Conservation (phyloP, 768 basidiomycete species). For the Xerocomus brunneocitrinus region DNA sequence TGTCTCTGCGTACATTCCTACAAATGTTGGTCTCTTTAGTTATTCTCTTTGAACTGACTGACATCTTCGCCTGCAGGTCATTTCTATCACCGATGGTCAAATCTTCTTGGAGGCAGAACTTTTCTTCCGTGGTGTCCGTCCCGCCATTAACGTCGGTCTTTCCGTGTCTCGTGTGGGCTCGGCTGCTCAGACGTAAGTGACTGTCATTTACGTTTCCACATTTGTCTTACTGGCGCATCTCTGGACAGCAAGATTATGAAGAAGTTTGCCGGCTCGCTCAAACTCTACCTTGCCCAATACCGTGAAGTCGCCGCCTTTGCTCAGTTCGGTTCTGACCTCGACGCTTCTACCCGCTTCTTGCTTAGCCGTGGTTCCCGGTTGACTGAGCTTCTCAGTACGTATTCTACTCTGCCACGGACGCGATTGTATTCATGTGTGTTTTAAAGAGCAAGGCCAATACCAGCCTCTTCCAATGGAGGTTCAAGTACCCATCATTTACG, state of each 20-base stretch:
- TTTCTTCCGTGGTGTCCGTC: slow-evolving; percentile 99
- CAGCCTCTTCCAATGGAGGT: slow-evolving; percentile 91
- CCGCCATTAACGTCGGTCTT: slow-evolving; percentile 99
- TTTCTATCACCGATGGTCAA: slow-evolving; percentile 99
- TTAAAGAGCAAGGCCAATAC: slow-evolving; percentile 94
- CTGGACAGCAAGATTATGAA: slow-evolving; percentile 91
- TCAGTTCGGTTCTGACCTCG: slow-evolving; percentile 99
- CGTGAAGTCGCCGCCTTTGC: slow-evolving; percentile 99
- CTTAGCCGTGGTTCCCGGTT: slow-evolving; percentile 97
- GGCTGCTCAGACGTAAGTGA: slow-evolving; percentile 93
- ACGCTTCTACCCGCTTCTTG: slow-evolving; percentile 98
- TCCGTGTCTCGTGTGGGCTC: slow-evolving; percentile 99
- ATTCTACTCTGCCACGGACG: not conserved
- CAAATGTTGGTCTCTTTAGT: slow-evolving; percentile 53
- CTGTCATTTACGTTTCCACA: not conserved
- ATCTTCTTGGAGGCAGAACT: slow-evolving; percentile 99
- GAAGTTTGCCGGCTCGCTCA: slow-evolving; percentile 99
- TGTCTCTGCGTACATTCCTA: slow-evolving; percentile 99
- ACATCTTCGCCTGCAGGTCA: slow-evolving; percentile 57
- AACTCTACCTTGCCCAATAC: slow-evolving; percentile 99
- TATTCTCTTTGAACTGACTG: not conserved
- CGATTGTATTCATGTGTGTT: slow-evolving; percentile 10
- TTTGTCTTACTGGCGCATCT: not conserved
- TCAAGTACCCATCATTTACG: slow-evolving; percentile 98
- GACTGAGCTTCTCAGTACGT: slow-evolving; percentile 87